Evolutionary conservation across 345 rosid genomes (phyloP), one percentile per base, ranked within the genome.

Genomic region (Stellera chamaejasme): DNA sequence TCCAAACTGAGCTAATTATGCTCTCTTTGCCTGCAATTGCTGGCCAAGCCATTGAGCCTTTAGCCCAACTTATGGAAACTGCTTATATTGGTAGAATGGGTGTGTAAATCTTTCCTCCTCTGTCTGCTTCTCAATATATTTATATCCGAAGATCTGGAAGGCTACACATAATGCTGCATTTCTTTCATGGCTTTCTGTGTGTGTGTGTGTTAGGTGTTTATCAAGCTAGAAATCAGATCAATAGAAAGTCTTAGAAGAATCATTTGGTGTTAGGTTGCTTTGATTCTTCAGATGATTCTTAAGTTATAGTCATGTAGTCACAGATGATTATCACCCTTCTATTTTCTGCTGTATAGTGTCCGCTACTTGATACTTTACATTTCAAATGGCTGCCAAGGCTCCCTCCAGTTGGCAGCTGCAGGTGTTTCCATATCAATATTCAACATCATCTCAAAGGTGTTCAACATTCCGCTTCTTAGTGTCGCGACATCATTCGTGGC

Each of bases 401-500:
- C 66, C 36, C 23, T 66, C 56, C 61, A 66, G 56, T 49, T 60
- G 56, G 70, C 39, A 32, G 39, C 39, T 4, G 39, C 39, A 32
- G 39, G 61, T 39, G 54, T 64, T 62, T 69, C 68, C 3, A 43
- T 55, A 44, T 56, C 62, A 5, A 68, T 62, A 19, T 69, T 69
- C 61, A 64, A 69, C 61, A 69, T 69, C 61, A n/a, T 69, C 41
- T 69, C 73, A 53, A 69, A 69, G 58, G 61, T 69, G 48, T 64
- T 69, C 52, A 69, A 64, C 50, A 69, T 69, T 45, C 73, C 69
- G 11, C 73, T 69, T 13, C 73, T 69, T 25, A 69, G 68, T 58
- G 61, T 69, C 27, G 73, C 73, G 23, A 64, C 73, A 41, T 69
- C 73, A 12, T 69, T 69, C 48, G 73, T 69, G 43, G 73, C 73